Evolutionary conservation across 108 stramenopile genomes (phyloP).

Genomic region (Pseudonitzschia pungens): DNA sequence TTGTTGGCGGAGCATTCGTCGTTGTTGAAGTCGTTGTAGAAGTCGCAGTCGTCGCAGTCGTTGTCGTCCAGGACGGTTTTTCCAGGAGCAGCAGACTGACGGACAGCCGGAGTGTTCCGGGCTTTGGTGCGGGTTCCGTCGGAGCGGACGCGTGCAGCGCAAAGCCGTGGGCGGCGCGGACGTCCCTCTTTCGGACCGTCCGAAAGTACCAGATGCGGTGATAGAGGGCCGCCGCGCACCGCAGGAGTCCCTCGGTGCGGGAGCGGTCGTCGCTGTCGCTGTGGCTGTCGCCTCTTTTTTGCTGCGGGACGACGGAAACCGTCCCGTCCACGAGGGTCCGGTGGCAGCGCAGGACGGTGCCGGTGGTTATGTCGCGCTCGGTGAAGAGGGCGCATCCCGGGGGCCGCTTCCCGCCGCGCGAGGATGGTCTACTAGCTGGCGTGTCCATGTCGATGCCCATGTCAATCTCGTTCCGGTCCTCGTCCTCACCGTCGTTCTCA

Average conservation of each 20-base stretch:
- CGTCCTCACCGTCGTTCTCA: too few species aligned
- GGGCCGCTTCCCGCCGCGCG: not conserved
- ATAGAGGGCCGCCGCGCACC: not conserved
- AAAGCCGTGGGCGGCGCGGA: not conserved
- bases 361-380: not conserved
- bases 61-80: not conserved
- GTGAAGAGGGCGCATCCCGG: not conserved
- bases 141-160: not conserved
- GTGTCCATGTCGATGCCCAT: too few species aligned
- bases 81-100: not conserved
- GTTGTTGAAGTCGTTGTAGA: too few species aligned
- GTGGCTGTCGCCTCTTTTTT: not conserved
- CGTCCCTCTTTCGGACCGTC: not conserved
- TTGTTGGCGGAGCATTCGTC: too few species aligned
- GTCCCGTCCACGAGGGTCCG: not conserved
- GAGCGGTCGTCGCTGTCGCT: not conserved
- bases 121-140: too few species aligned
- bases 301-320: not conserved
- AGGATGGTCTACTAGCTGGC: too few species aligned
- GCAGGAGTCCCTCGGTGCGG: not conserved
- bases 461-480: too few species aligned
- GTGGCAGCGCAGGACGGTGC: not conserved
- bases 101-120: not conserved
- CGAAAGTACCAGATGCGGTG: constrained; percentile 6
- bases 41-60: not conserved